A percentile compares a stretch with the other conserved stretches of the same genome.
Conservation (phyloP, 805 yeast genomes). For the Monosporozyma yasuniensis region DNA sequence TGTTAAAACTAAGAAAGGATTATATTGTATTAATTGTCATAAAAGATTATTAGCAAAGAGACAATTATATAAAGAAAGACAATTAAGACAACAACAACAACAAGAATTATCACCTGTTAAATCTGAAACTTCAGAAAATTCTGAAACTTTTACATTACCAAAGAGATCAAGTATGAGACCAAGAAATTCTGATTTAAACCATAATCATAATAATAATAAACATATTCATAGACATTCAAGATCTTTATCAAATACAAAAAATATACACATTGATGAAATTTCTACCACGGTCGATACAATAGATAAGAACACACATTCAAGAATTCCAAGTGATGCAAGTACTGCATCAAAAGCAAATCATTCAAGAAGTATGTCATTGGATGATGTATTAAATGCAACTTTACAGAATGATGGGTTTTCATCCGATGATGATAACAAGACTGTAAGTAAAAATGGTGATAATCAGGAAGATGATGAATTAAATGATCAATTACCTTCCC, state of each 20-base stretch:
- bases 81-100: background rate
- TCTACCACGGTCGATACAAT: background rate
- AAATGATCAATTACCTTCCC: background rate
- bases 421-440: conserved; percentile 5
- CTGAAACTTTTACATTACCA: conserved; percentile 7
- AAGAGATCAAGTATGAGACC: conserved; percentile 18
- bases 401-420: conserved; percentile 12
- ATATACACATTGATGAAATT: background rate
- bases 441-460: background rate
- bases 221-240: conserved; percentile 1
- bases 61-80: conserved; percentile 33
- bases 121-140: background rate
- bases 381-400: conserved; percentile 20
- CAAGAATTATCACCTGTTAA: background rate
- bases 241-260: conserved; percentile 1
- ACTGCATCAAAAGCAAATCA: conserved; percentile 3
- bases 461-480: background rate
- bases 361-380: conserved; percentile 14
- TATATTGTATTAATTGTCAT: conserved; percentile 90
- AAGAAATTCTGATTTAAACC: background rate
- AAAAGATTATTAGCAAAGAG: conserved; percentile 70
- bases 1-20: conserved; percentile 86
- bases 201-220: background rate
- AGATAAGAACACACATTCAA: background rate
- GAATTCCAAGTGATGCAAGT: background rate